Evolutionary conservation across 768 basidiomycete genomes (phyloP).

Genomic region (Galerina sulciceps): DNA sequence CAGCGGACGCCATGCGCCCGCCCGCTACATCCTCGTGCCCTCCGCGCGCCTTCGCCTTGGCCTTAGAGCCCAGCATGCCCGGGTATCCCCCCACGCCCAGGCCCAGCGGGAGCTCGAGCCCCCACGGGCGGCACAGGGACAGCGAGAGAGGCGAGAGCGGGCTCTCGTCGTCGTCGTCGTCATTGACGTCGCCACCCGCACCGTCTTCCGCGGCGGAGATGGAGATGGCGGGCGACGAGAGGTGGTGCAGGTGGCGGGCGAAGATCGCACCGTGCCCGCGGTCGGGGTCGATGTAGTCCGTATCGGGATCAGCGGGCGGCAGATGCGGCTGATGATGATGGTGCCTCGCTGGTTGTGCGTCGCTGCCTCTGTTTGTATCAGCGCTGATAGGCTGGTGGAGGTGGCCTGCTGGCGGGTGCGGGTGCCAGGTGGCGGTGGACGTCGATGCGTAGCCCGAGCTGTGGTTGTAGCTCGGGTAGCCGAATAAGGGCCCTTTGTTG

Average conservation of each 20-base stretch:
- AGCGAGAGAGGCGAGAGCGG: constrained; percentile 11
- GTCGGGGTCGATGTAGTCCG: constrained; percentile 1
- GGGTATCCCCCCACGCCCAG: no score
- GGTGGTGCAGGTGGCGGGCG: neutral
- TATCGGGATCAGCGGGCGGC: constrained; percentile 35
- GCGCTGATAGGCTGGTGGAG: neutral
- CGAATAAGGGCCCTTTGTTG: neutral
- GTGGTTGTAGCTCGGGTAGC: neutral
- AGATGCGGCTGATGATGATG: constrained; percentile 36
- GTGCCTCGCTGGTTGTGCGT: constrained; percentile 20
- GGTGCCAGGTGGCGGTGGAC: neutral
- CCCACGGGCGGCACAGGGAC: neutral
- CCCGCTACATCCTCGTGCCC: no score
- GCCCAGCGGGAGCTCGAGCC: neutral
- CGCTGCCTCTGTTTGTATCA: neutral
- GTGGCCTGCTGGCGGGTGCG: neutral
- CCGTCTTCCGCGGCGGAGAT: neutral
- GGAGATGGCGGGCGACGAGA: no score
- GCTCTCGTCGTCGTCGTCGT: neutral
- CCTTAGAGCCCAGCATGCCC: no score
- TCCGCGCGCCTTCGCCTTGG: no score
- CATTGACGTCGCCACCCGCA: no score
- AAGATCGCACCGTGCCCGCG: no score
- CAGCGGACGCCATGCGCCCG: no score
- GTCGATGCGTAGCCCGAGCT: neutral